These are phyloP conservation scores for Calocybe gangraenosa DNA, from an alignment of 768 basidiomycete genomes.

Conservation along the genomic window DNA sequence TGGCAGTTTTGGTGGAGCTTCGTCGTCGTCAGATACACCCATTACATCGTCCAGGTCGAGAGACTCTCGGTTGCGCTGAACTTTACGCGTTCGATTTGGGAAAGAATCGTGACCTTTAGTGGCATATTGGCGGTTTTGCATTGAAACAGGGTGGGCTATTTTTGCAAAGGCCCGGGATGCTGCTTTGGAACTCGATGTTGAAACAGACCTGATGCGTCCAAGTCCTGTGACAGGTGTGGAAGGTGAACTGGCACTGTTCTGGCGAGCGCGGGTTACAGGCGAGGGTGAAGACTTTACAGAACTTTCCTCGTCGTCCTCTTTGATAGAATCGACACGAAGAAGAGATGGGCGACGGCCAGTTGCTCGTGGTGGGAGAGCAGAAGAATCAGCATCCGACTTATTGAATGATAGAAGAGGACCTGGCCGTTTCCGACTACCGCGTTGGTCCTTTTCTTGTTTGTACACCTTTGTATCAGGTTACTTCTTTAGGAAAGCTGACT, in stretches of 20 bases:
- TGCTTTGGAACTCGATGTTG: constrained; percentile 28
- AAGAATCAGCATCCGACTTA: constrained; percentile 30
- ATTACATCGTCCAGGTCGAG: constrained; percentile 74
- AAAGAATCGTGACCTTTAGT: constrained; percentile 27
- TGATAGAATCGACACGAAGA: constrained; percentile 59
- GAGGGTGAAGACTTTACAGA: constrained; percentile 23
- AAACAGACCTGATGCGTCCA: constrained; percentile 36
- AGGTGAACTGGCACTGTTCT: constrained; percentile 40
- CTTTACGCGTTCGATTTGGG: constrained; percentile 47
- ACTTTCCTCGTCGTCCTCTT: constrained; percentile 61
- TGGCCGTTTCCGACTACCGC: constrained; percentile 32
- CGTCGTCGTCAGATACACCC: constrained; percentile 65
- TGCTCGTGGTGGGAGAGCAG: constrained; percentile 27
- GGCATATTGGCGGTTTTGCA: constrained; percentile 23
- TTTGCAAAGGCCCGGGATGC: constrained; percentile 24
- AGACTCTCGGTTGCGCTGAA: constrained; percentile 59
- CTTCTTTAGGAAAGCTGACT: constrained; percentile 26
- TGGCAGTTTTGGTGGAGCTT: constrained; percentile 21
- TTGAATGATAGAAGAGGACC: constrained; percentile 28
- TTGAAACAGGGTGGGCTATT: constrained; percentile 23
- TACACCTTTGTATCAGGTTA: constrained; percentile 45
- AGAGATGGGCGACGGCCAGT: constrained; percentile 38
- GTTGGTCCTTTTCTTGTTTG: constrained; percentile 71
- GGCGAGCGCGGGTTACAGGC: constrained; percentile 34
- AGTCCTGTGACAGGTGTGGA: constrained; percentile 29